phyloP scores from a whole-genome alignment of 164 flowering plant species.

The Hamamelis virginiana region DNA sequence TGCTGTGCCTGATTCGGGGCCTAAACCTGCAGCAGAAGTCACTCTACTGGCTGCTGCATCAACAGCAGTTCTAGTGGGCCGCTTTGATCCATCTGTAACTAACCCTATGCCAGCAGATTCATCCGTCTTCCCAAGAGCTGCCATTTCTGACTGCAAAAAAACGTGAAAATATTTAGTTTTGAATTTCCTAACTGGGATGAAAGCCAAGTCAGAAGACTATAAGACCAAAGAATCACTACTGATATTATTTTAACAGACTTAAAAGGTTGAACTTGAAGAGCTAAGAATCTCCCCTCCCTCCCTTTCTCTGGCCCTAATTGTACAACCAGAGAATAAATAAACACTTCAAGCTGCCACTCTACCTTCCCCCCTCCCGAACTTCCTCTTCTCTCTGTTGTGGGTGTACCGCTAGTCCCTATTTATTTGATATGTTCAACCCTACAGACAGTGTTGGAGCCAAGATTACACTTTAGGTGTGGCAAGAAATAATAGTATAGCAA shows the following conservation, averaged over 20 bases:
- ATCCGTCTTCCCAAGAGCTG: slow-evolving; percentile 32
- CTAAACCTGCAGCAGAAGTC: slow-evolving; percentile 30
- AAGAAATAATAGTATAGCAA: no score
- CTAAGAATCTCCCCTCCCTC: no score
- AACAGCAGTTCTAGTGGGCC: slow-evolving; percentile 27
- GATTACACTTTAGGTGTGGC: no score
- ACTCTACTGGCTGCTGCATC: slow-evolving; percentile 42
- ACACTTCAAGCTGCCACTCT: background rate
- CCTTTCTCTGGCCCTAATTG: no score
- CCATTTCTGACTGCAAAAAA: slow-evolving; percentile 68
- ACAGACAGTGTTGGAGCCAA: no score
- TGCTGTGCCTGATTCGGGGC: slow-evolving; percentile 48
- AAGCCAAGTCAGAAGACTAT: background rate
- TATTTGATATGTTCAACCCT: no score
- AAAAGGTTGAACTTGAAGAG: no score
- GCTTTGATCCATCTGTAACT: slow-evolving; percentile 11
- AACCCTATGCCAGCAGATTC: slow-evolving; percentile 5
- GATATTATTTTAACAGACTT: no score
- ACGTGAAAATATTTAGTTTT: background rate
- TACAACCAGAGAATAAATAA: background rate
- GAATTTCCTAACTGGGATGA: background rate
- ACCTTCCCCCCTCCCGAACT: no score
- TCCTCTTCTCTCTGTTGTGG: no score
- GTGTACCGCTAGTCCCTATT: no score
- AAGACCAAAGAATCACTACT: background rate